These are phyloP conservation scores for Lanzia echinophila DNA, from an alignment of 2,329 filamentous ascomycete genomes.

Conservation along the genomic window DNA sequence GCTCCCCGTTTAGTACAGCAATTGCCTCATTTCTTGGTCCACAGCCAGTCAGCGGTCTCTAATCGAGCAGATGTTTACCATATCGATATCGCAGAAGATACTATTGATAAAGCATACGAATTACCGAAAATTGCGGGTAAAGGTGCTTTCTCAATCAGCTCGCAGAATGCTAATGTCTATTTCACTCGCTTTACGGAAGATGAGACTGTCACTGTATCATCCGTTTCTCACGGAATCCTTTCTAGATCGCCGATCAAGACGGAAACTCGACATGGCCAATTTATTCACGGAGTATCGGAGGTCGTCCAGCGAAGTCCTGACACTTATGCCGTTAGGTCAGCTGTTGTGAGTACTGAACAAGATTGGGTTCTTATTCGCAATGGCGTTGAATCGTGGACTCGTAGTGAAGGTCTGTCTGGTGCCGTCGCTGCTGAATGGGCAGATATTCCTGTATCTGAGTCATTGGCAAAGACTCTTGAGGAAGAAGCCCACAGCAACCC, in stretches of 20 bases:
- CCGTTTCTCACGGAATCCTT: conserved; percentile 67
- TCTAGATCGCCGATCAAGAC: conserved; percentile 62
- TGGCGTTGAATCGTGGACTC: conserved; percentile 71
- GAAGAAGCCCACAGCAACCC: conserved; percentile 80
- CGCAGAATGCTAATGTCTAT: conserved; percentile 73
- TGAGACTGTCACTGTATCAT: conserved; percentile 69
- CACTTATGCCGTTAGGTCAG: conserved; percentile 71
- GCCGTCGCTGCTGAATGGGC: conserved; percentile 76
- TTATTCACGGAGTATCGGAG: conserved; percentile 68
- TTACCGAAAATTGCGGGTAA: conserved; percentile 63
- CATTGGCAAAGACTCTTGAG: conserved; percentile 73
- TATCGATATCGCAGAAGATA: conserved; percentile 62
- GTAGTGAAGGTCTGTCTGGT: conserved; percentile 75
- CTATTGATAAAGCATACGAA: conserved; percentile 70
- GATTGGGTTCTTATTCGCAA: conserved; percentile 84
- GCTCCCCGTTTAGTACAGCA: conserved; percentile 67
- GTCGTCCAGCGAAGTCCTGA: conserved; percentile 64
- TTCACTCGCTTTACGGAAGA: conserved; percentile 76
- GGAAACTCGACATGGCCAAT: conserved; percentile 33
- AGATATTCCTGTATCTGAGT: conserved; percentile 65
- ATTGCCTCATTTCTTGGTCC: conserved; percentile 76
- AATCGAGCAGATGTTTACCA: conserved; percentile 86
- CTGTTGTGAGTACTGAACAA: conserved; percentile 57
- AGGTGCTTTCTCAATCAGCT: conserved; percentile 74
- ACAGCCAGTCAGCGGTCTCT: conserved; percentile 61